phyloP scores from a whole-genome alignment of 1,284 basidiomycete genomes.

The Cutaneotrichosporon sp. region DNA sequence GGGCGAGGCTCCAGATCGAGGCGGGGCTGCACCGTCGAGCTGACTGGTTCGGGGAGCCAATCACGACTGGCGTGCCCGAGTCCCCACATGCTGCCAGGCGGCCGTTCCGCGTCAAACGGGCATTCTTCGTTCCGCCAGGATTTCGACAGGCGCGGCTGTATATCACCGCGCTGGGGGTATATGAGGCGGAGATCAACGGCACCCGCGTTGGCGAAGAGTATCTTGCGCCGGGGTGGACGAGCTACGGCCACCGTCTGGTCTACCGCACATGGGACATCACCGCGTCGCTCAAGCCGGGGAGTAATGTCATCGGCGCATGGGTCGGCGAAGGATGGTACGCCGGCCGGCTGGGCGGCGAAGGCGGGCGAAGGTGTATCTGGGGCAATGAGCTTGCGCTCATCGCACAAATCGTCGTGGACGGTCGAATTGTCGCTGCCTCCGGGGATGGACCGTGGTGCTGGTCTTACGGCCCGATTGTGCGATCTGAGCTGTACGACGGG shows the following conservation, averaged over 20 bases:
- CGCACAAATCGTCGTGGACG: slow-evolving; percentile 31
- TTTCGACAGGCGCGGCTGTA: slow-evolving; percentile 25
- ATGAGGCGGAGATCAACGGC: slow-evolving; percentile 37
- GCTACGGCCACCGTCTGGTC: slow-evolving; percentile 31
- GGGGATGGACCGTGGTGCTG: slow-evolving; percentile 27
- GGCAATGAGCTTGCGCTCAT: slow-evolving; percentile 27
- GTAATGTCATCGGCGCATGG: slow-evolving; percentile 25
- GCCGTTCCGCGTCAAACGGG: slow-evolving; percentile 24
- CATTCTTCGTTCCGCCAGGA: slow-evolving; percentile 11
- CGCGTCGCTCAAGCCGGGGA: slow-evolving; percentile 15
- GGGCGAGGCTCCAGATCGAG: slow-evolving; percentile 18
- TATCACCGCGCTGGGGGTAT: slow-evolving; percentile 38
- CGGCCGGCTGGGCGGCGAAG: slow-evolving; percentile 20
- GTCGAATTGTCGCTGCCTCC: slow-evolving; percentile 7
- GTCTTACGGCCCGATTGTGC: slow-evolving; percentile 17
- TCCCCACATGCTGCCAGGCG: slow-evolving; percentile 16
- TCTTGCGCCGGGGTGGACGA: slow-evolving; percentile 40
- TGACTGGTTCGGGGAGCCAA: slow-evolving; percentile 26
- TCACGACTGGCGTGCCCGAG: not conserved
- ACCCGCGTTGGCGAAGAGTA: slow-evolving; percentile 32
- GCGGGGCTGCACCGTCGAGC: slow-evolving; percentile 21
- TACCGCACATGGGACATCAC: slow-evolving; percentile 39
- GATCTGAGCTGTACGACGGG: slow-evolving; percentile 36
- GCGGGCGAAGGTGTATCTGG: slow-evolving; percentile 25
- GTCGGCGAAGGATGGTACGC: slow-evolving; percentile 41